Evolutionary conservation across 306 rosid species (phyloP).

Genomic region (Vigna reflexopilosa): DNA sequence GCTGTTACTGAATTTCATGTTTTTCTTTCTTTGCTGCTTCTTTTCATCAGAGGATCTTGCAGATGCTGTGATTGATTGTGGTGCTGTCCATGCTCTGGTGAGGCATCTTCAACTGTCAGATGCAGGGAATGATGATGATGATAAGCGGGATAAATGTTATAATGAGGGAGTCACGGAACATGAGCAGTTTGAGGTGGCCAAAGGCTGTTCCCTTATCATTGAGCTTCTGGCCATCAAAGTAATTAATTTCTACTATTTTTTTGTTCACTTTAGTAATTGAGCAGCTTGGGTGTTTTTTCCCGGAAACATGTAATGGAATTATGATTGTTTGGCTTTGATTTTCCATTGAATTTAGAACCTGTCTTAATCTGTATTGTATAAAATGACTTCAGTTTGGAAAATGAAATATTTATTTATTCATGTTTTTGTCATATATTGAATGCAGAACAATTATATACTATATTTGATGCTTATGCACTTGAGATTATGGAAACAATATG

Average conservation of each 20-base stretch:
- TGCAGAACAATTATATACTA: no score
- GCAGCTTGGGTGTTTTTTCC: no score
- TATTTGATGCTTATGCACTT: no score
- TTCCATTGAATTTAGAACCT: no score
- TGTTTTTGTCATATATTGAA: no score
- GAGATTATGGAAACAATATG: no score
- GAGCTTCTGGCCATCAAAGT: slow-evolving; percentile 66
- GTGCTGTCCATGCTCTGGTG: slow-evolving; percentile 57
- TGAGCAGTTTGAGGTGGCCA: slow-evolving; percentile 53
- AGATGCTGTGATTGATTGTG: slow-evolving; percentile 42
- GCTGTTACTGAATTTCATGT: background rate
- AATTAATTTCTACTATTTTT: background rate
- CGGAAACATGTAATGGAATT: no score
- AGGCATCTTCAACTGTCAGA: slow-evolving; percentile 41
- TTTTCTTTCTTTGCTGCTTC: background rate
- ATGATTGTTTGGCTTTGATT: no score
- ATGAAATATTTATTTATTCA: no score
- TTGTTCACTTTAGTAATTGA: background rate
- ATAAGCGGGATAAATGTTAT: background rate
- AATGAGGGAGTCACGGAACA: background rate
- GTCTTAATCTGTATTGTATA: no score
- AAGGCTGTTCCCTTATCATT: slow-evolving; percentile 50
- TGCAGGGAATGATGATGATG: background rate
- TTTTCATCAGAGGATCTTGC: slow-evolving; percentile 54
- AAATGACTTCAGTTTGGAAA: no score